phyloP scores from a whole-genome alignment of 2,329 filamentous ascomycete genomes.

The Pseudocercospora fuligena region DNA sequence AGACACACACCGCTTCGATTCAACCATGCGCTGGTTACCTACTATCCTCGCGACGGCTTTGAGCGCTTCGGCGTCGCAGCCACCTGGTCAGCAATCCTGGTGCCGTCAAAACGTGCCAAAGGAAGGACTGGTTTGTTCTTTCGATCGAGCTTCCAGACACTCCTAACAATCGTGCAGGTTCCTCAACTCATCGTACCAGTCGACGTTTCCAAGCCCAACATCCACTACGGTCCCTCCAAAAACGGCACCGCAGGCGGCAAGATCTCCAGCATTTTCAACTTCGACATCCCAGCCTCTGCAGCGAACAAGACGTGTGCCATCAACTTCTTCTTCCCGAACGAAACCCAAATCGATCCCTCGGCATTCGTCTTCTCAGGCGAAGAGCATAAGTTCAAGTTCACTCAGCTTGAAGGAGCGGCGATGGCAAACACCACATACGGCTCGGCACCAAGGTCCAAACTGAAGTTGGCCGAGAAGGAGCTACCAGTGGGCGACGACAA shows the following conservation, averaged over 20 bases:
- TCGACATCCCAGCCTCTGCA: conserved; percentile 63
- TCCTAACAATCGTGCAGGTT: conserved; percentile 40
- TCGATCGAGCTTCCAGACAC: neutral
- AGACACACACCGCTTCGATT: neutral
- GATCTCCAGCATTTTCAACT: conserved; percentile 69
- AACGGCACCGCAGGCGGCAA: conserved; percentile 61
- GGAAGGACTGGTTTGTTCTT: neutral
- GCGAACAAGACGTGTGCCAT: conserved; percentile 65
- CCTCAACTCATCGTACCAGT: conserved; percentile 69
- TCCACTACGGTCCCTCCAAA: conserved; percentile 59
- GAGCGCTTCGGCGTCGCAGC: neutral
- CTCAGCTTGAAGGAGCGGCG: conserved; percentile 54
- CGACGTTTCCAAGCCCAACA: conserved; percentile 59
- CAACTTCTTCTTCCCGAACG: conserved; percentile 67
- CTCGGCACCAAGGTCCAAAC: conserved; percentile 36
- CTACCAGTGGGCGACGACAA: conserved; percentile 26
- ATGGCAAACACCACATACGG: conserved; percentile 58
- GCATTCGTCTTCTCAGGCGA: conserved; percentile 54
- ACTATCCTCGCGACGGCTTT: neutral
- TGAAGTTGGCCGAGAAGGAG: conserved; percentile 20
- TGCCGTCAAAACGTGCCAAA: neutral
- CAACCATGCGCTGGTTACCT: neutral
- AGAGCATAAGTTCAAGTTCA: conserved; percentile 27
- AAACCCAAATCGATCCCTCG: conserved; percentile 64
- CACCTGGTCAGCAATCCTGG: neutral